Evolutionary conservation across 2,329 filamentous ascomycete genomes (phyloP), one percentile per base, ranked within the genome.

Genomic region (Aspergillus viridinutans): DNA sequence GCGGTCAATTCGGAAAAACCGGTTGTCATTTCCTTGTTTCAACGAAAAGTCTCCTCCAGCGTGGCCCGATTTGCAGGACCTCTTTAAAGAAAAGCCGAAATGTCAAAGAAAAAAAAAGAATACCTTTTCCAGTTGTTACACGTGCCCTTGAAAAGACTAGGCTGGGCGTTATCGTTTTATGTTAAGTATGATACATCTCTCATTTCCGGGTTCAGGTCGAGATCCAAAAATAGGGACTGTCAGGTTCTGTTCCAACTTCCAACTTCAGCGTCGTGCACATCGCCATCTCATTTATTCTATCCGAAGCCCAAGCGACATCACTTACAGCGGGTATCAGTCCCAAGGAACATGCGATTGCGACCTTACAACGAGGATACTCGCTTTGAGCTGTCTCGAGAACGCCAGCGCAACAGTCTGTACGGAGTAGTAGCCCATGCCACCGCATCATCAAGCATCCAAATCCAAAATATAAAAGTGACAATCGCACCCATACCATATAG

Each of bases 41-140:
- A 66, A 25, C 21, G 60, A 62, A 63, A 55, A 56, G 54, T 66
- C 56, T 61, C 61, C 65, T 63, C 57, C 61, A 63, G 66, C 66
- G 65, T 69, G 67, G 69, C 65, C 43, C 67, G 67, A 61, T 70
- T 66, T 67, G 67, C 69, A 68, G 61, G 59, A 59, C 58, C 56
- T 58, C 56, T 59, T 63, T 58, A 62, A 62, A 66, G 60, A 59
- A 57, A 65, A 69, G 68, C 69, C 64, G 67, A 70, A 69, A 69
- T 69, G 66, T 65, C 63, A 66, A 69, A 69, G 69, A 68, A 67
- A 66, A 67, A 65, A 69, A 63, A 68, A 70, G 65, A 73, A 70
- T 70, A 68, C 69, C 69, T 69, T 66, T 69, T 70, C 67, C 71
- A 68, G 68, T 65, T 59, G 53, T 53, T 58, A 57, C 48, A 61